A percentile compares a stretch with the other conserved stretches of the same genome.
Conservation (phyloP, 768 basidiomycete genomes). For the Termitomyces sp. region DNA sequence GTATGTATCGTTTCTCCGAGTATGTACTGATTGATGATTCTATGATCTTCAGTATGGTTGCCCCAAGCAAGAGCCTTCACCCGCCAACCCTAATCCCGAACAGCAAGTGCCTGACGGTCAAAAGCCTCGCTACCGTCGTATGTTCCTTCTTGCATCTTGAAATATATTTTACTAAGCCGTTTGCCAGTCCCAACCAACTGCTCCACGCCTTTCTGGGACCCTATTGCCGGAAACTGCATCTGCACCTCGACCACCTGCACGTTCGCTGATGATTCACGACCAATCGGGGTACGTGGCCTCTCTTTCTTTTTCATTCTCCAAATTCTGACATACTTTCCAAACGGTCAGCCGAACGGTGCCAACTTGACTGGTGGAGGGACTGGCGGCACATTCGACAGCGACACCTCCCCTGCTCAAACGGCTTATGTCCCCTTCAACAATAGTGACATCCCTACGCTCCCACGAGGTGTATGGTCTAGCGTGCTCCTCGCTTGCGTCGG, state of each 20-base stretch:
- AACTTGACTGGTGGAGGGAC: constrained; percentile 64
- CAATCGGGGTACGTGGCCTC: constrained; percentile 54
- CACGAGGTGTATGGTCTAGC: constrained; percentile 31
- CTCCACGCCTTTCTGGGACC: constrained; percentile 82
- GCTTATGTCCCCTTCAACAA: constrained; percentile 50
- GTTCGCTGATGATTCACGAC: constrained; percentile 60
- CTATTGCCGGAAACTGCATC: constrained; percentile 59
- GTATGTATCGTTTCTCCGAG: constrained; percentile 35
- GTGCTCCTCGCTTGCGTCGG: constrained; percentile 34
- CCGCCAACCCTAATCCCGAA: constrained; percentile 61
- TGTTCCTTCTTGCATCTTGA: neutral
- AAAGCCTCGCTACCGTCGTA: constrained; percentile 53
- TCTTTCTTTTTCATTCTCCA: neutral
- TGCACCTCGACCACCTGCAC: constrained; percentile 56
- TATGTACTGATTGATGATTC: neutral
- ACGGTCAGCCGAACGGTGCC: constrained; percentile 58
- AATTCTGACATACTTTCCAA: neutral
- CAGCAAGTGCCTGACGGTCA: constrained; percentile 48
- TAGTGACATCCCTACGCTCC: constrained; percentile 25
- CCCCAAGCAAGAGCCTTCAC: constrained; percentile 50
- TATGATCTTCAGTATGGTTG: constrained; percentile 62
- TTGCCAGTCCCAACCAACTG: constrained; percentile 64
- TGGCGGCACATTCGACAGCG: constrained; percentile 30
- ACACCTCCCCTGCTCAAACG: constrained; percentile 22
- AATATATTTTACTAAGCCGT: neutral